Conservation (phyloP, 768 basidiomycete genomes). For the Termitomyces sp. region DNA sequence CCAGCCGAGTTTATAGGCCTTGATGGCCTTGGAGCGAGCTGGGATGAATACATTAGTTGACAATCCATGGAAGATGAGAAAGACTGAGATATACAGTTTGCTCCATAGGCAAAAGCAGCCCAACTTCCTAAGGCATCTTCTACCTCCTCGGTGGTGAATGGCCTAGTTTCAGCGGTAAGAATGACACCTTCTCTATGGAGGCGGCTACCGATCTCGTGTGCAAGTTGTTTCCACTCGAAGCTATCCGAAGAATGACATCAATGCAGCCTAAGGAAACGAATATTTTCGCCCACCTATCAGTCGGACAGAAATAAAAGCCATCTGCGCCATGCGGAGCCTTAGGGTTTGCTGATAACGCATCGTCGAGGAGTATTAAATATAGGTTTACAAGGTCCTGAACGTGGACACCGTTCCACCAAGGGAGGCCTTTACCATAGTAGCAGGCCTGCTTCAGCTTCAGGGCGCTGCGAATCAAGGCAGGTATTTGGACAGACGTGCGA, state of each 20-base stretch:
- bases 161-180: conserved; percentile 9
- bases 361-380: conserved; percentile 10
- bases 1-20: conserved; percentile 13
- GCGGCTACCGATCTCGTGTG: conserved; percentile 12
- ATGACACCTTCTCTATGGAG: conserved; percentile 9
- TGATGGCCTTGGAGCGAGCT: conserved; percentile 13
- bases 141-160: conserved; percentile 7
- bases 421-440: conserved; percentile 11
- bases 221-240: conserved; percentile 12
- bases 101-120: conserved; percentile 13
- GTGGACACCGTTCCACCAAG: conserved; percentile 14
- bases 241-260: background rate
- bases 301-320: conserved; percentile 14
- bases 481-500: conserved; percentile 14
- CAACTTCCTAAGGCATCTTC: conserved; percentile 9
- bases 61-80: background rate
- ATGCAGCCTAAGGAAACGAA: background rate
- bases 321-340: conserved; percentile 10
- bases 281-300: conserved; percentile 8
- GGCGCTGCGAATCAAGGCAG: conserved; percentile 12
- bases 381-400: conserved; percentile 11
- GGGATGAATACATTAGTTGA: background rate
- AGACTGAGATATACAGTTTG: conserved; percentile 7
- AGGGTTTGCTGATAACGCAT: conserved; percentile 6
- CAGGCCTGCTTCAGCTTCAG: conserved; percentile 10